phyloP scores from a whole-genome alignment of 495 filamentous ascomycete genomes.

The Podospora anserina region DNA sequence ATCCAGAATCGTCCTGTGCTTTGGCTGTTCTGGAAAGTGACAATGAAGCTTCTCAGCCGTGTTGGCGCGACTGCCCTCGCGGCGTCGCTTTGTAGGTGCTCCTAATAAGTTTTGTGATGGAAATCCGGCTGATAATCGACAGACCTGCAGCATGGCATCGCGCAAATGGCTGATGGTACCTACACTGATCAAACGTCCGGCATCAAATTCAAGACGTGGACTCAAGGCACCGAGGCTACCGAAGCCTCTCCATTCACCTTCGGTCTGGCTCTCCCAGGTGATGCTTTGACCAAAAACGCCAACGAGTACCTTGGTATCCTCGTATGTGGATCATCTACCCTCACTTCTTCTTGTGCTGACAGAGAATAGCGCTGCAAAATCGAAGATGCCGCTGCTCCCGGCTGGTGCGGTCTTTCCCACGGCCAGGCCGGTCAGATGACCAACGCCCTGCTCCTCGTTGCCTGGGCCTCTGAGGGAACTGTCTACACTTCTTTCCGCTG shows the following conservation, averaged over 20 bases:
- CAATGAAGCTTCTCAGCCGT: constrained; percentile 34
- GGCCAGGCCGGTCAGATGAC: constrained; percentile 54
- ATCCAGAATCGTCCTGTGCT: constrained; percentile 14
- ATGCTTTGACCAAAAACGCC: constrained; percentile 48
- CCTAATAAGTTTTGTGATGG: background rate
- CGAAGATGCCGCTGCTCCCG: constrained; percentile 28
- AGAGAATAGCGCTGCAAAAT: constrained; percentile 30
- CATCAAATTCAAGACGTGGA: constrained; percentile 46
- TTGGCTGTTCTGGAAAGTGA: constrained; percentile 19
- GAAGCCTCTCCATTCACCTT: constrained; percentile 42
- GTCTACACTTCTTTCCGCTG: constrained; percentile 57
- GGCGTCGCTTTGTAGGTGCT: constrained; percentile 32
- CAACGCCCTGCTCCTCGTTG: constrained; percentile 55
- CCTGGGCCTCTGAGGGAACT: constrained; percentile 49
- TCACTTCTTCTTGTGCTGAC: background rate
- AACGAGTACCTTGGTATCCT: constrained; percentile 59
- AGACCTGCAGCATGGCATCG: constrained; percentile 28
- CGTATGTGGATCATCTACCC: constrained; percentile 33
- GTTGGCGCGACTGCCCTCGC: constrained; percentile 28
- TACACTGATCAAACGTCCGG: constrained; percentile 43
- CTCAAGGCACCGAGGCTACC: constrained; percentile 3
- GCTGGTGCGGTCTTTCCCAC: constrained; percentile 58
- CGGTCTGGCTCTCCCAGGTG: constrained; percentile 54
- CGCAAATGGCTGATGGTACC: constrained; percentile 23
- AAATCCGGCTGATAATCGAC: constrained; percentile 15